Evolutionary conservation across 2,329 filamentous ascomycete species (phyloP).

Genomic region (Aspergillus neotritici): DNA sequence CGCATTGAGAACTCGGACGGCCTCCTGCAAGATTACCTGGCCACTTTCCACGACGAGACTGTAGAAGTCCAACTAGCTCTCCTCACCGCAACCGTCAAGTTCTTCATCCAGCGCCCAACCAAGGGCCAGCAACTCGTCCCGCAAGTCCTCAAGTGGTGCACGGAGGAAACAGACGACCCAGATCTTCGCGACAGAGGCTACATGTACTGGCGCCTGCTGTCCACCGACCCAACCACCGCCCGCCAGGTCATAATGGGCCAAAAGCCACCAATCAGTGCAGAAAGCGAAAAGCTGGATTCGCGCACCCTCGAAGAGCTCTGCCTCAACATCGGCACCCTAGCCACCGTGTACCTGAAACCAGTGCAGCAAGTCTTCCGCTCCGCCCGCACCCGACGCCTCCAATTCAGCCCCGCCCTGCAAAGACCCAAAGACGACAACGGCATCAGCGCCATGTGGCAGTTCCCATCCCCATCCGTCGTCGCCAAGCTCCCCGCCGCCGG

Average conservation of each 20-base stretch:
- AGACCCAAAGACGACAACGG: slow-evolving; percentile 50
- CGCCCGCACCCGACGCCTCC: slow-evolving; percentile 71
- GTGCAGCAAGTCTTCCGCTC: slow-evolving; percentile 95
- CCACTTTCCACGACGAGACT: slow-evolving; percentile 87
- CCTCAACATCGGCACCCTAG: slow-evolving; percentile 88
- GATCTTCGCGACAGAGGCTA: slow-evolving; percentile 93
- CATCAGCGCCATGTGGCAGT: slow-evolving; percentile 23
- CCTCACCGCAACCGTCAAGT: slow-evolving; percentile 91
- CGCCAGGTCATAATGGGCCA: slow-evolving; percentile 93
- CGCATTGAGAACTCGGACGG: slow-evolving; percentile 96
- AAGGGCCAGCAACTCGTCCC: slow-evolving; percentile 91
- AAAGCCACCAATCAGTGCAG: slow-evolving; percentile 92
- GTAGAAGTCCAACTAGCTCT: slow-evolving; percentile 93
- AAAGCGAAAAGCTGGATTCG: slow-evolving; percentile 89
- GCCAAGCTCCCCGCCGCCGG: slow-evolving; percentile 27
- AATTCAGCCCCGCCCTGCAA: slow-evolving; percentile 81
- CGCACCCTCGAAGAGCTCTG: slow-evolving; percentile 94
- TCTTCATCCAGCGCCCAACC: slow-evolving; percentile 94
- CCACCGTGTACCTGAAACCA: slow-evolving; percentile 95
- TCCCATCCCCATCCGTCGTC: slow-evolving; percentile 32
- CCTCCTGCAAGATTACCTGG: slow-evolving; percentile 88
- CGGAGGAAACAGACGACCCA: slow-evolving; percentile 97
- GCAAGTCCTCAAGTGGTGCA: slow-evolving; percentile 95
- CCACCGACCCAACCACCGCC: slow-evolving; percentile 81
- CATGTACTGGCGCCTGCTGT: slow-evolving; percentile 98